These are phyloP conservation scores for Pouteria campechiana DNA, from an alignment of 179 eudicot species.

Conservation along the genomic window DNA sequence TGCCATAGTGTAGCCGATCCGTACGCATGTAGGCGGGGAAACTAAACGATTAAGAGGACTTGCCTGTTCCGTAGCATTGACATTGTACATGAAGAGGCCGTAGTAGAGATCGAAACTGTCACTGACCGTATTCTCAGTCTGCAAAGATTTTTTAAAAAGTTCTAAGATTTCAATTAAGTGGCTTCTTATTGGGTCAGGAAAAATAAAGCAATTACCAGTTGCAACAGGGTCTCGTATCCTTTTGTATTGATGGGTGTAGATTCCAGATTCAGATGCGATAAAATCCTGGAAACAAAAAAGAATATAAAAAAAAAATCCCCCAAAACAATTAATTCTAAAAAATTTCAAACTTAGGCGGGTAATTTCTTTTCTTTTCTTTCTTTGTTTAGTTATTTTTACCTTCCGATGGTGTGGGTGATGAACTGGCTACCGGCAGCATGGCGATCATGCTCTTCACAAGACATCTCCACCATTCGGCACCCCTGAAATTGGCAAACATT, in stretches of 20 bases:
- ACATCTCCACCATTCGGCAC: slow-evolving; percentile 52
- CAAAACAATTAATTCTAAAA: too few species aligned
- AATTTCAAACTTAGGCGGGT: background rate
- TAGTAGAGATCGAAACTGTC: slow-evolving; percentile 48
- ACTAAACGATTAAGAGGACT: too few species aligned
- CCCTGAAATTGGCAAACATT: too few species aligned
- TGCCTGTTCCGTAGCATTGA: slow-evolving; percentile 36
- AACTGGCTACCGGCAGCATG: slow-evolving; percentile 45
- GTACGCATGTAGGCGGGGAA: too few species aligned
- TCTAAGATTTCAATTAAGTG: too few species aligned
- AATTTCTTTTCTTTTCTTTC: too few species aligned
- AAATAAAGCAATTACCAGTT: slow-evolving; percentile 22
- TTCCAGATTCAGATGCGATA: slow-evolving; percentile 34
- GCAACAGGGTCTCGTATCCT: slow-evolving; percentile 32
- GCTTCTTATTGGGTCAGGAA: background rate
- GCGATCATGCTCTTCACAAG: slow-evolving; percentile 49
- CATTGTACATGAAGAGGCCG: slow-evolving; percentile 32
- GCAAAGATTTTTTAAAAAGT: slow-evolving; percentile 17
- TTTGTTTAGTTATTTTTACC: slow-evolving; percentile 11
- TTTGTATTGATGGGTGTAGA: slow-evolving; percentile 40
- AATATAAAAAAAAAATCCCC: too few species aligned
- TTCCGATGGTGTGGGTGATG: slow-evolving; percentile 38
- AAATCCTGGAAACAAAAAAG: slow-evolving; percentile 17
- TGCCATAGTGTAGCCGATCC: too few species aligned
- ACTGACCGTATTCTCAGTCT: slow-evolving; percentile 35